Conservation (phyloP, 225 moss, liverwort and hornwort genomes). For the Sphagnum tenellum region DNA sequence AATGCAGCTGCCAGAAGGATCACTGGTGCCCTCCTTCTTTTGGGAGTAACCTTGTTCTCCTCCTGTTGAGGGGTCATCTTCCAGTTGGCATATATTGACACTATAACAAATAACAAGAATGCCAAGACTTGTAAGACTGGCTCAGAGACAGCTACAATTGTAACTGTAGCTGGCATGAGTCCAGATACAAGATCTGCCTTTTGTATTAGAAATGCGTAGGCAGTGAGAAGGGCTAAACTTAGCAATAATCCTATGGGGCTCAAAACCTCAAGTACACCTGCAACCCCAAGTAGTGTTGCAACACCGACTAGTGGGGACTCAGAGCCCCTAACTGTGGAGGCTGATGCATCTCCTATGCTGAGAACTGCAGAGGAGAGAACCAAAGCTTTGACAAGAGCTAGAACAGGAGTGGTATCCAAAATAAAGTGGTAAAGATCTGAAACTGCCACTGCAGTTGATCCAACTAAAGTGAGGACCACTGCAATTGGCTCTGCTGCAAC, state of each 20-base stretch:
- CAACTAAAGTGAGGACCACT: slow-evolving; percentile 15
- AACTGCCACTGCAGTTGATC: slow-evolving; percentile 27
- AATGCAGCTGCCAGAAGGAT: slow-evolving; percentile 20
- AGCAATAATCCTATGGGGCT: slow-evolving; percentile 15
- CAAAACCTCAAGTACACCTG: slow-evolving; percentile 24
- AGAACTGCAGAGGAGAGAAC: slow-evolving; percentile 37
- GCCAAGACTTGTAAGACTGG: slow-evolving; percentile 19
- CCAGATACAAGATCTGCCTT: slow-evolving; percentile 32
- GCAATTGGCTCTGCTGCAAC: slow-evolving; percentile 27
- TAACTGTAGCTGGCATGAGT: slow-evolving; percentile 33
- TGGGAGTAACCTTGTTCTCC: slow-evolving; percentile 5
- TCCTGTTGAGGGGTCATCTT: slow-evolving; percentile 8
- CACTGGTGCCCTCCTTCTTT: slow-evolving; percentile 10
- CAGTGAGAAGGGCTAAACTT: slow-evolving; percentile 20
- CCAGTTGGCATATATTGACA: slow-evolving; percentile 28
- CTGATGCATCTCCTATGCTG: slow-evolving; percentile 35
- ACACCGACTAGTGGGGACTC: slow-evolving; percentile 22
- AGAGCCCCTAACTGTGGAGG: slow-evolving; percentile 17
- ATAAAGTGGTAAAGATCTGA: slow-evolving; percentile 24
- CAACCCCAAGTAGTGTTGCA: slow-evolving; percentile 19
- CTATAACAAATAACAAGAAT: slow-evolving; percentile 21
- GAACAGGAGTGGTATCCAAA: slow-evolving; percentile 32
- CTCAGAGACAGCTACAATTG: slow-evolving; percentile 26
- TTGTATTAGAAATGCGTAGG: slow-evolving; percentile 24
- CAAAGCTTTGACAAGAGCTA: slow-evolving; percentile 15